A percentile compares a stretch with the other conserved stretches of the same genome.
These are phyloP conservation scores for Haplosporangium gracile DNA, from an alignment of 192 early-diverging fungal species.

Conservation along the genomic window DNA sequence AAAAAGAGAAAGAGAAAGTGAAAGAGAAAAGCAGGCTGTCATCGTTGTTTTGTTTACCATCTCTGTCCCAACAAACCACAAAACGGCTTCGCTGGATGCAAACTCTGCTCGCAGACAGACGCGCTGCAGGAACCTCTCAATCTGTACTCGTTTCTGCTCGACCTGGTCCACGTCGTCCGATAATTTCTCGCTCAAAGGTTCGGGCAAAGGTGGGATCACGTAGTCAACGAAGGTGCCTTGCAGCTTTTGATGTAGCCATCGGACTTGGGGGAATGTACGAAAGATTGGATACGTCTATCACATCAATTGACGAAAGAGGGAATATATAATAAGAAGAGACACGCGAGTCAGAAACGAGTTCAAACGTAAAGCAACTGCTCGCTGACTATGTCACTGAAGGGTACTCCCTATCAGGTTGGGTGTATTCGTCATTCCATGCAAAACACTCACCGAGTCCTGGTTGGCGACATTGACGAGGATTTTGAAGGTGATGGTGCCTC, in stretches of 20 bases:
- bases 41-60: conserved; percentile 57
- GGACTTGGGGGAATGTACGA: conserved; percentile 65
- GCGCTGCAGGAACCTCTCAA: conserved; percentile 60
- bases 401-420: not conserved
- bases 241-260: conserved; percentile 63
- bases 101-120: conserved; percentile 56
- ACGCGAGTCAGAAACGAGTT: not conserved
- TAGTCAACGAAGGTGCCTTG: conserved; percentile 44
- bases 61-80: conserved; percentile 67
- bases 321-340: not conserved
- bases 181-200: conserved; percentile 50
- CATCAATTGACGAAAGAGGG: not conserved
- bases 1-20: too few species aligned
- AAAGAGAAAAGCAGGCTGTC: not conserved
- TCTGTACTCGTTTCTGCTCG: conserved; percentile 64
- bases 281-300: conserved; percentile 55
- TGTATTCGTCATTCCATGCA: not conserved
- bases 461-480: conserved; percentile 55
- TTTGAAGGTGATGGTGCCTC: conserved; percentile 68
- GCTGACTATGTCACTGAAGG: too few species aligned
- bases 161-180: conserved; percentile 69
- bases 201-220: conserved; percentile 62
- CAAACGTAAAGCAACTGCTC: not conserved
- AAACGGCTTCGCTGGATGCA: conserved; percentile 46
- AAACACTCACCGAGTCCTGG: conserved; percentile 23